Percentiles rank a stretch among this genome's conserved stretches.
Conservation (phyloP, 2,329 filamentous ascomycete genomes). For the Neofusicoccum cordaticola region DNA sequence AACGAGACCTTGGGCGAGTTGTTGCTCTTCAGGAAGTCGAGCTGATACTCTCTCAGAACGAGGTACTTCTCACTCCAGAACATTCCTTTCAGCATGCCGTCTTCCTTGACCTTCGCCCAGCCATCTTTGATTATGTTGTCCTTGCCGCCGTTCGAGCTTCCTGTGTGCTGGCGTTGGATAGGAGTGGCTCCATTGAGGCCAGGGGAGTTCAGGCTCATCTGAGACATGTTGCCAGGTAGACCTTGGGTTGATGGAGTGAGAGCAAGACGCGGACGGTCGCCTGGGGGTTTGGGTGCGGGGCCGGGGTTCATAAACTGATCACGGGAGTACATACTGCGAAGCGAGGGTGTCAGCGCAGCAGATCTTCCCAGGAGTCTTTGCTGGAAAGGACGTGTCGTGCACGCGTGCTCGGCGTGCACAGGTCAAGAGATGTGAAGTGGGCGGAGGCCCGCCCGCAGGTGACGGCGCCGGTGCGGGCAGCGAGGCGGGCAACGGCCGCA, state of each 20-base stretch:
- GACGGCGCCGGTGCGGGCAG: not conserved
- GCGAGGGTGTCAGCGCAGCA: not conserved
- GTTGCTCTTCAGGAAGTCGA: conserved; percentile 93
- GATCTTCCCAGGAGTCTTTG: not conserved
- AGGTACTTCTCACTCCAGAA: conserved; percentile 88
- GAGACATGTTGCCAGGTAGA: conserved; percentile 74
- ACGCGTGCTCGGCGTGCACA: not conserved
- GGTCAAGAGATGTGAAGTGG: not conserved
- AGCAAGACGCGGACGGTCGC: conserved; percentile 76
- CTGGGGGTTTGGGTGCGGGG: conserved; percentile 86
- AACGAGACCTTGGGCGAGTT: conserved; percentile 78
- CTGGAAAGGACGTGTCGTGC: not conserved
- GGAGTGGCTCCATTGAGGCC: conserved; percentile 35
- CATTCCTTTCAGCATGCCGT: conserved; percentile 77
- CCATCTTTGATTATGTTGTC: conserved; percentile 57
- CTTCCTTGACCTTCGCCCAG: conserved; percentile 85
- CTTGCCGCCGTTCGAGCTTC: conserved; percentile 39
- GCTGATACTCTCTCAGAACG: conserved; percentile 84
- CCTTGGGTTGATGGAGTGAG: conserved; percentile 71
- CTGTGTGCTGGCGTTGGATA: conserved; percentile 36
- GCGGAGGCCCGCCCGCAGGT: conserved; percentile 1
- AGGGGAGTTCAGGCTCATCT: conserved; percentile 69
- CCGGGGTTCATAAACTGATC: conserved; percentile 93
- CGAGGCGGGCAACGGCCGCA: not conserved
- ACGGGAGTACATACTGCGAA: conserved; percentile 57